Evolutionary conservation across 2,329 filamentous ascomycete genomes (phyloP).

Genomic region (Aspergillus fischeri): DNA sequence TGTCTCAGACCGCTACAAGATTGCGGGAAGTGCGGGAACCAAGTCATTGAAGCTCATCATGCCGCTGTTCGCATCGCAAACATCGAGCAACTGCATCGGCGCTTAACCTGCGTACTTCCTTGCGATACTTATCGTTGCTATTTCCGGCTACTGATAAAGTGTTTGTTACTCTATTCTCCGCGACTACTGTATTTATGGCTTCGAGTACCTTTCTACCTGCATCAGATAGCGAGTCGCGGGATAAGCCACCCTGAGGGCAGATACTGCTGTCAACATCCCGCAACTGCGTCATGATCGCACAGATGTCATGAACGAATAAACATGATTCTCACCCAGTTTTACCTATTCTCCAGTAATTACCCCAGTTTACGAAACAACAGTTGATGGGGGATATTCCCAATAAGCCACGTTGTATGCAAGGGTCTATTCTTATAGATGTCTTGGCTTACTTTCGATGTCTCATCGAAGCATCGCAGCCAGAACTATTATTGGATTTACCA

Average conservation of each 20-base stretch:
- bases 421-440: not conserved
- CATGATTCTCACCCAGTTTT: not conserved
- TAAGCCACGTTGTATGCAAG: conserved; percentile 1
- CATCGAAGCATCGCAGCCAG: not conserved
- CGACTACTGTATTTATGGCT: not conserved
- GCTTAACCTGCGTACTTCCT: not conserved
- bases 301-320: not conserved
- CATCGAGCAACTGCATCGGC: not conserved
- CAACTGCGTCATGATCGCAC: not conserved
- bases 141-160: not conserved
- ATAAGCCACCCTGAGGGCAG: no score
- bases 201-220: not conserved
- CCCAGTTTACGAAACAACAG: conserved; percentile 1
- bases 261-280: no score
- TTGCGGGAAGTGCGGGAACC: not conserved
- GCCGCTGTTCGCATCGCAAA: not conserved
- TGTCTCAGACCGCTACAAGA: not conserved
- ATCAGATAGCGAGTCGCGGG: not conserved
- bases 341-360: not conserved
- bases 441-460: not conserved
- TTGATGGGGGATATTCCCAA: not conserved
- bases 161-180: not conserved
- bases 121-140: not conserved
- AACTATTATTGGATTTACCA: not conserved
- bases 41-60: not conserved